A percentile compares a stretch with the other conserved stretches of the same genome.
These are phyloP conservation scores for Mucor piriformis DNA, from an alignment of 371 early-diverging fungal genomes.

Conservation along the genomic window DNA sequence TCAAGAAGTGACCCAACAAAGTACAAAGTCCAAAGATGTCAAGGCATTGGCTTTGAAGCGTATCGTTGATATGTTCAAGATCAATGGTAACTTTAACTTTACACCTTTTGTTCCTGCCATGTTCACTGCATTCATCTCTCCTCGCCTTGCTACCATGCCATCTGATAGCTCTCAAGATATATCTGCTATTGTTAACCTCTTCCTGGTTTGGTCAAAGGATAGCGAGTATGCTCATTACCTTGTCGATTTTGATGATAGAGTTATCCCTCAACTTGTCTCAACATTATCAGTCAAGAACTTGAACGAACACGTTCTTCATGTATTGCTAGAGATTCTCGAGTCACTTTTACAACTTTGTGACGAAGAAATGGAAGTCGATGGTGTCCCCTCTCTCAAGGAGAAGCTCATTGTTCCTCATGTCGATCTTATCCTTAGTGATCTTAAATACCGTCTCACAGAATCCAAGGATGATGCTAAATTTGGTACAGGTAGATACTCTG, in stretches of 20 bases:
- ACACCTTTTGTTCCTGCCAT: constrained; percentile 74
- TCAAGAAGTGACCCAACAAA: constrained; percentile 32
- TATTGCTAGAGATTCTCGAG: constrained; percentile 80
- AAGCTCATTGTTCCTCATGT: constrained; percentile 67
- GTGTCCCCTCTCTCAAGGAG: constrained; percentile 40
- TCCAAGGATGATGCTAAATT: constrained; percentile 54
- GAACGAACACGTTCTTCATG: constrained; percentile 65
- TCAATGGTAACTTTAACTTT: constrained; percentile 74
- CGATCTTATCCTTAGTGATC: constrained; percentile 60
- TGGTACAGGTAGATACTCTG: constrained; percentile 60
- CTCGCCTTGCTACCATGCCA: constrained; percentile 72
- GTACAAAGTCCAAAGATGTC: constrained; percentile 56
- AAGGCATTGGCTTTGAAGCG: constrained; percentile 76
- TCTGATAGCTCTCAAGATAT: constrained; percentile 86
- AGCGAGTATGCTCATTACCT: constrained; percentile 67
- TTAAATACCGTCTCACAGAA: constrained; percentile 62
- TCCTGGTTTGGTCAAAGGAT: constrained; percentile 77
- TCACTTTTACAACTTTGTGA: constrained; percentile 63
- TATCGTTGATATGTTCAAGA: constrained; percentile 74
- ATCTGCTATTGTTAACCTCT: constrained; percentile 76
- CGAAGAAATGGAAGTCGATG: constrained; percentile 48
- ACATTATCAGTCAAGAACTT: constrained; percentile 80
- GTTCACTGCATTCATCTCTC: constrained; percentile 68
- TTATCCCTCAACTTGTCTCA: constrained; percentile 71
- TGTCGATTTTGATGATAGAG: constrained; percentile 57